Percentiles rank a stretch among this genome's conserved stretches.
Evolutionary conservation across 2,329 filamentous ascomycete genomes (phyloP).

Genomic region (Sclerotinia borealis): DNA sequence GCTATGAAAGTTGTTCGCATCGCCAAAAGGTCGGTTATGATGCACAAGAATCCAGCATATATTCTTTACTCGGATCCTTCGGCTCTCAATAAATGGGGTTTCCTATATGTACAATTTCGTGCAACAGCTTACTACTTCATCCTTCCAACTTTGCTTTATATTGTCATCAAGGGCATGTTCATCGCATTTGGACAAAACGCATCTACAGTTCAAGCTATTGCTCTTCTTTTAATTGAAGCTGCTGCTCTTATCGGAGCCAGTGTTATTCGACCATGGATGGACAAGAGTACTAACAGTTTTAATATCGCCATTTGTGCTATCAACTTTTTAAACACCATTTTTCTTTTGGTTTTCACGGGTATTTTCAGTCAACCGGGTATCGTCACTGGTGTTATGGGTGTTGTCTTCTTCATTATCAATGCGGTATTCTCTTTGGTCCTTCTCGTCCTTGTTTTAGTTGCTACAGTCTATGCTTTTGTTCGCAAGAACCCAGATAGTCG

Average conservation of each 20-base stretch:
- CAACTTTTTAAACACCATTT: conserved; percentile 88
- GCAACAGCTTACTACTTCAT: conserved; percentile 96
- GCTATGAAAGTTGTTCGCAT: conserved; percentile 84
- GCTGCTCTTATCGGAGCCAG: conserved; percentile 69
- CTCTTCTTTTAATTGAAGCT: conserved; percentile 76
- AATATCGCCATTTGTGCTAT: conserved; percentile 87
- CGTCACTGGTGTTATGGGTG: conserved; percentile 81
- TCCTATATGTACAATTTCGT: conserved; percentile 94
- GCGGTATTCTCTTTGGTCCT: conserved; percentile 77
- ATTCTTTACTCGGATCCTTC: conserved; percentile 95
- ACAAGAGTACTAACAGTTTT: conserved; percentile 95
- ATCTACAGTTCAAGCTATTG: conserved; percentile 70
- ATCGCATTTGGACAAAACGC: conserved; percentile 72
- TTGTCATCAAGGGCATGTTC: conserved; percentile 83
- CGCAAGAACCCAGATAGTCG: conserved; percentile 92
- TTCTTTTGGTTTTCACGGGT: conserved; percentile 80
- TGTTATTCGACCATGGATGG: conserved; percentile 91
- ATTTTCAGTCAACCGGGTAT: conserved; percentile 79
- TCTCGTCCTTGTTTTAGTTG: conserved; percentile 73
- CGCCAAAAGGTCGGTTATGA: conserved; percentile 76
- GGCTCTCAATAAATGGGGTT: conserved; percentile 94
- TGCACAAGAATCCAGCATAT: conserved; percentile 96
- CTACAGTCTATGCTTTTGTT: conserved; percentile 72
- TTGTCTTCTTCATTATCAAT: conserved; percentile 84
- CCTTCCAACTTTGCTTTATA: conserved; percentile 70